Conservation (phyloP, 139 green algal genomes). For the Marvania coccoides region DNA sequence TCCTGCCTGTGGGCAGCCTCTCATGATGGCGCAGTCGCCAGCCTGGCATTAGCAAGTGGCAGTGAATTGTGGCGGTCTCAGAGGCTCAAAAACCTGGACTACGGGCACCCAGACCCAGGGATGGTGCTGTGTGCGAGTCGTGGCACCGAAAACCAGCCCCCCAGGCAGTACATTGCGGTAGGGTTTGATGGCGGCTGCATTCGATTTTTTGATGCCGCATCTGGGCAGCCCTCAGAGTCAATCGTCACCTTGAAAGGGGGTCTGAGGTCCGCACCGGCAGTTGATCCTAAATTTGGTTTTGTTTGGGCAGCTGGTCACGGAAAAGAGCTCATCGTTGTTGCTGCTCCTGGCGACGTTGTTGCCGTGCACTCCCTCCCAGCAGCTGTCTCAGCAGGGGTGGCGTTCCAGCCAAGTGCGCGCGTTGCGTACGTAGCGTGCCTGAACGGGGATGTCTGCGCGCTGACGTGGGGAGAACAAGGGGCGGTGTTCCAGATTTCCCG, state of each 20-base stretch:
- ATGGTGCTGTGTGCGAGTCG: slow-evolving; percentile 4
- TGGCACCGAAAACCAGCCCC: no score
- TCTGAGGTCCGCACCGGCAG: neutral
- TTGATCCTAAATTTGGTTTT: neutral
- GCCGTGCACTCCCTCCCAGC: neutral
- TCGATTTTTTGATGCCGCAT: no score
- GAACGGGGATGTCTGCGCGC: slow-evolving; percentile 7
- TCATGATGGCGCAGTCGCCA: no score
- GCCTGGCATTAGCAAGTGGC: no score
- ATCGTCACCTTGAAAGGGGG: no score
- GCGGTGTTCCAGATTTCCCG: neutral
- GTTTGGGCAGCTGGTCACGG: neutral
- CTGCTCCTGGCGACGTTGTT: neutral
- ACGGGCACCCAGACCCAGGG: slow-evolving; percentile 24
- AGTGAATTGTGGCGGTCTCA: no score
- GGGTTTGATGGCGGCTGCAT: neutral
- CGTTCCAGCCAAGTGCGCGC: slow-evolving; percentile 2
- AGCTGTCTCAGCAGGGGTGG: slow-evolving; percentile 23
- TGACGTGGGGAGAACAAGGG: neutral
- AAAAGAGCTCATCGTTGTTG: neutral
- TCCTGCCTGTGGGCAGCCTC: no score
- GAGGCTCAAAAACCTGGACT: no score
- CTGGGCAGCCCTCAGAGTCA: no score
- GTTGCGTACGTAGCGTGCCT: slow-evolving; percentile 17
- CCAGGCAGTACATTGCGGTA: neutral